A percentile compares a stretch with the other conserved stretches of the same genome.
Conservation (phyloP, 2,329 filamentous ascomycete genomes). For the Alternaria consortialis region DNA sequence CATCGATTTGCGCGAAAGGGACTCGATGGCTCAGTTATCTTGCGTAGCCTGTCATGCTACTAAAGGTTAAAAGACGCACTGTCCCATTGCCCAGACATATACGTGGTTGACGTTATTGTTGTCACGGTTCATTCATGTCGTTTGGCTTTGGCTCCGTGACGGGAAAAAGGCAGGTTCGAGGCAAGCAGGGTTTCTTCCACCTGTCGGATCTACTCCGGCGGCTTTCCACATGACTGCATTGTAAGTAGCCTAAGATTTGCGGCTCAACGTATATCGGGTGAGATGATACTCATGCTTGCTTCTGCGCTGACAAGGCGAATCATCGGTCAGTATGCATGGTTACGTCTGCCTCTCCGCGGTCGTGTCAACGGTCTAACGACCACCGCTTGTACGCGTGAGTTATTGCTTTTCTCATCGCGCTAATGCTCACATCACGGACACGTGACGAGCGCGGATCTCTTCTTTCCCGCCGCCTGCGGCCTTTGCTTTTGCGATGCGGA, state of each 20-base stretch:
- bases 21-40: conserved; percentile 5
- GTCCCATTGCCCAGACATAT: not conserved
- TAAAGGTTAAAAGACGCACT: not conserved
- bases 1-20: conserved; percentile 11
- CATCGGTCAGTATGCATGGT: conserved; percentile 4
- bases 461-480: not conserved
- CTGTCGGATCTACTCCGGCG: conserved; percentile 13
- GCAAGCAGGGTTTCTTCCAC: conserved; percentile 8
- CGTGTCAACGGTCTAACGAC: not conserved
- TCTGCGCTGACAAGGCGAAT: conserved; percentile 6
- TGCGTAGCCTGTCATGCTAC: not conserved
- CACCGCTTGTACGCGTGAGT: not conserved
- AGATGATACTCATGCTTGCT: conserved; percentile 3
- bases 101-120: conserved; percentile 1
- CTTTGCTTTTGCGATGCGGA: conserved; percentile 6
- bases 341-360: not conserved
- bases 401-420: not conserved
- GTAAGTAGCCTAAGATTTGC: not conserved
- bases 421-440: not conserved
- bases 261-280: conserved; percentile 9
- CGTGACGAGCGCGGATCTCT: not conserved
- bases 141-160: not conserved
- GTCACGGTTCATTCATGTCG: not conserved
- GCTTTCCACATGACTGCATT: not conserved
- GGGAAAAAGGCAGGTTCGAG: not conserved